A percentile compares a stretch with the other conserved stretches of the same genome.
phyloP scores from a whole-genome alignment of 164 flowering plant genomes.

The Nymphaea colorata region DNA sequence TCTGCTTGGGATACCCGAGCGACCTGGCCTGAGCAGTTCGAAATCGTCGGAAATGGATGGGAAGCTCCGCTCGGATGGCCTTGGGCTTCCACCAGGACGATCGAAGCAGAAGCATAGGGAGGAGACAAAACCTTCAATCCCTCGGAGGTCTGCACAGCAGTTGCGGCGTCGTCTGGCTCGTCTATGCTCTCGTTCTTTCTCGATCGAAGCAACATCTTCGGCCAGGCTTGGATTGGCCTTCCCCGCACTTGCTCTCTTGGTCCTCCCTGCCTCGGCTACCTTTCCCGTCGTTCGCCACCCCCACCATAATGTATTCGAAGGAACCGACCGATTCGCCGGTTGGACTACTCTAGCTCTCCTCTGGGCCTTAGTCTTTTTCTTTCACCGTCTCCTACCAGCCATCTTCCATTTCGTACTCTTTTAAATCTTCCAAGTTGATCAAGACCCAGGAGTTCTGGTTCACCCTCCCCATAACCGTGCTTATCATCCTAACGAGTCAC shows the following conservation, averaged over 20 bases:
- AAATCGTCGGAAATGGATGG: too few species aligned
- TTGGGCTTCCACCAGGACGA: too few species aligned
- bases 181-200: slow-evolving; percentile 31
- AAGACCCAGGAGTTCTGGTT: slow-evolving; percentile 49
- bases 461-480: slow-evolving; percentile 32
- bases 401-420: slow-evolving; percentile 16
- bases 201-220: slow-evolving; percentile 20
- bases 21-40: too few species aligned
- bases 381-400: slow-evolving; percentile 38
- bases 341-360: slow-evolving; percentile 40
- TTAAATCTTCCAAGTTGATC: slow-evolving; percentile 14
- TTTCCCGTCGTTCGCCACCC: slow-evolving; percentile 57
- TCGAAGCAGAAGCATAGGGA: too few species aligned
- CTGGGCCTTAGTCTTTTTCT: slow-evolving; percentile 36
- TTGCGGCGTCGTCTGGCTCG: slow-evolving; percentile 49
- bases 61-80: too few species aligned
- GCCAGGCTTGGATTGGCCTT: slow-evolving; percentile 29
- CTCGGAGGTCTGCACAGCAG: slow-evolving; percentile 53
- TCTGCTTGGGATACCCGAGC: too few species aligned
- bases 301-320: slow-evolving; percentile 52
- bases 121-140: too few species aligned
- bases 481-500: slow-evolving; percentile 40
- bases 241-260: slow-evolving; percentile 30
- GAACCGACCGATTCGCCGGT: slow-evolving; percentile 42
- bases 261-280: slow-evolving; percentile 37